These are phyloP conservation scores for Besnoitia besnoiti DNA, from an alignment of 169 alveolate genomes.

Conservation along the genomic window DNA sequence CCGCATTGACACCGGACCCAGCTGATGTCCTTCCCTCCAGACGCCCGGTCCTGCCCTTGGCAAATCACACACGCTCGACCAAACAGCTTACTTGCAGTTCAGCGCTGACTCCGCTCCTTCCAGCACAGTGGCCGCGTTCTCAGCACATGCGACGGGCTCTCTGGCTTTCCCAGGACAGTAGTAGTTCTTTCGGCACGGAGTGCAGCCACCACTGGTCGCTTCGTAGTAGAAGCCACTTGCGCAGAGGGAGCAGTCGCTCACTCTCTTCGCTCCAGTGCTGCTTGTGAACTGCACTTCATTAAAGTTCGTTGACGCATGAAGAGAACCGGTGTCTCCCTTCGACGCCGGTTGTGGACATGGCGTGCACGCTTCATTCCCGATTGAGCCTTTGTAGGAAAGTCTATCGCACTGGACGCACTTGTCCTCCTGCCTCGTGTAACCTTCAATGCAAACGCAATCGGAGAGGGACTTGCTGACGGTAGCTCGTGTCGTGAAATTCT, in stretches of 20 bases:
- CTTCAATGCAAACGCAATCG: constrained; percentile 60
- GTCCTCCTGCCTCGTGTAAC: constrained; percentile 54
- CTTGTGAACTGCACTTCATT: constrained; percentile 53
- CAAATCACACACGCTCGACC: too few relatives aligned
- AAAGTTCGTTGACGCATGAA: constrained; percentile 53
- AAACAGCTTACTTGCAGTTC: constrained; percentile 59
- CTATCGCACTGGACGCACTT: constrained; percentile 56
- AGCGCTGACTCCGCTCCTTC: constrained; percentile 61
- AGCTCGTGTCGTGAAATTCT: constrained; percentile 33
- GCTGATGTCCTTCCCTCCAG: too few relatives aligned
- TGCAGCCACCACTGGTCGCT: constrained; percentile 62
- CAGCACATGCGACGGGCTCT: constrained; percentile 43
- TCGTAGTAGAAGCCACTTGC: constrained; percentile 66
- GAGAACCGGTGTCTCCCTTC: constrained; percentile 16
- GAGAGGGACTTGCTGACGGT: constrained; percentile 33
- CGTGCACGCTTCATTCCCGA: constrained; percentile 63
- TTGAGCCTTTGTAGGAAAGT: constrained; percentile 50
- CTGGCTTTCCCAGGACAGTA: constrained; percentile 57
- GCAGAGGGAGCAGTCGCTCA: constrained; percentile 56
- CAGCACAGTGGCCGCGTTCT: constrained; percentile 35
- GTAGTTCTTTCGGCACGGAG: constrained; percentile 63
- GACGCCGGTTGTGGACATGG: constrained; percentile 67
- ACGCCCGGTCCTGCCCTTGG: too few relatives aligned
- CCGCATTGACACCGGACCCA: not conserved
- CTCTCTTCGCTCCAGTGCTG: constrained; percentile 52